Conservation (phyloP, 2,329 filamentous ascomycete species). For the Colletotrichum cereale region DNA sequence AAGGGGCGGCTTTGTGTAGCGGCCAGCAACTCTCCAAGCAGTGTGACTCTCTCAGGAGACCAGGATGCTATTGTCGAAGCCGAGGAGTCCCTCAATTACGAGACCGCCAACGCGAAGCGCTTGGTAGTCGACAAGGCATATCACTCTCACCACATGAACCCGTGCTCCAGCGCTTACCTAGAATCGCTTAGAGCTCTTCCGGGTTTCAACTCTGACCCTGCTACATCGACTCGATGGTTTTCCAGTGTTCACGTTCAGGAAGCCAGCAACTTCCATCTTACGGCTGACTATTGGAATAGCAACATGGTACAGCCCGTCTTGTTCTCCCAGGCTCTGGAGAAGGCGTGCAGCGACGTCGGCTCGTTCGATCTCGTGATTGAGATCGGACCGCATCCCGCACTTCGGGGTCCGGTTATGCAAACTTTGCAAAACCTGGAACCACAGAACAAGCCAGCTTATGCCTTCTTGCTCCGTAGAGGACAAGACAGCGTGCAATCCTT, state of each 20-base stretch:
- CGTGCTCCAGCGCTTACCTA: not conserved
- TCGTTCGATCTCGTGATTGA: not conserved
- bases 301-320: not conserved
- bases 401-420: not conserved
- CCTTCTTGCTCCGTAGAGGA: conserved; percentile 32
- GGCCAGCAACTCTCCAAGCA: not conserved
- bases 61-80: not conserved
- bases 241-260: not conserved
- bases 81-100: not conserved
- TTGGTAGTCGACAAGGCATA: conserved; percentile 48
- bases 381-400: not conserved
- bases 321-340: not conserved
- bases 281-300: not conserved
- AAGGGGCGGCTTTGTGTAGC: not conserved
- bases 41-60: not conserved
- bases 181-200: not conserved
- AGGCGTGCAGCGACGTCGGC: not conserved
- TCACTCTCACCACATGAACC: conserved; percentile 48
- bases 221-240: not conserved
- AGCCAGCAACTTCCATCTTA: not conserved
- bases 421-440: not conserved
- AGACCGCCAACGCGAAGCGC: conserved; percentile 41
- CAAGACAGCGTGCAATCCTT: conserved; percentile 38
- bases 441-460: not conserved
- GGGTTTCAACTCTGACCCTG: not conserved